Base-by-base conservation (phyloP, 1,139 yeast species). In the Saccharomyces pastorianus region DNA sequence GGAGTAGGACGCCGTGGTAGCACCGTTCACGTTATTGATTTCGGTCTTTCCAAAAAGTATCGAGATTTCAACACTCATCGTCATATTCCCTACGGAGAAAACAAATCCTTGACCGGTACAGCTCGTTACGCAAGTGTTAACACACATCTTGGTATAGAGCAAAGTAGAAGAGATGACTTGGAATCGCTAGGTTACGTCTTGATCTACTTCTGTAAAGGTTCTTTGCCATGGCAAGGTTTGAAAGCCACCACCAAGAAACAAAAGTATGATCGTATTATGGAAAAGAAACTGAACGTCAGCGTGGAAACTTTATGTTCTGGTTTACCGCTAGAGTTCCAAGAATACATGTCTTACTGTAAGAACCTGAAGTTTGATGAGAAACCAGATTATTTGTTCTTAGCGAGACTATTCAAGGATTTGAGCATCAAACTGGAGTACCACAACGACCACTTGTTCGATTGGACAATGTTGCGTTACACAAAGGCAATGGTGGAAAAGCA, bases 211-310 rank as follows among this genome's bases (percentile, higher is more conserved):
- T 89, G 96, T 71, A 83, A 96, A 59, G 98, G 99, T 47, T 86
- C 95, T 13, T 78, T 93, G 65, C 99, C 99, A 51, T 93, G 99
- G 99, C 99, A 93, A 74, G 99, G 99, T 3, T 82, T 93, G 65
- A 89, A 90, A 71, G 99, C 99, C 34, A 95, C 93, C 49, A 90
- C 98, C 17, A 93, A 93, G 76, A 85, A 96, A 73, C 98, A 93
- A 72, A 93, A 93, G 74, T 93, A 93, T 73, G 97, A 91, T 72
- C 81, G 97, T 59, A 93, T 93, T 67, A 85, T 91, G 89, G 98
- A 93, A 71, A 89, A 89, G 78, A 93, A 93, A 73, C 84, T 93
- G 85, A 84, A 95, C 51, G 89, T 96, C 8, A 88, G 96, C 29
- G 83, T 93, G 51, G 96, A 91, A 67, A 82, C 85, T 28, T 80